phyloP scores from a whole-genome alignment of 495 filamentous ascomycete genomes.

The Penicillium canariense region DNA sequence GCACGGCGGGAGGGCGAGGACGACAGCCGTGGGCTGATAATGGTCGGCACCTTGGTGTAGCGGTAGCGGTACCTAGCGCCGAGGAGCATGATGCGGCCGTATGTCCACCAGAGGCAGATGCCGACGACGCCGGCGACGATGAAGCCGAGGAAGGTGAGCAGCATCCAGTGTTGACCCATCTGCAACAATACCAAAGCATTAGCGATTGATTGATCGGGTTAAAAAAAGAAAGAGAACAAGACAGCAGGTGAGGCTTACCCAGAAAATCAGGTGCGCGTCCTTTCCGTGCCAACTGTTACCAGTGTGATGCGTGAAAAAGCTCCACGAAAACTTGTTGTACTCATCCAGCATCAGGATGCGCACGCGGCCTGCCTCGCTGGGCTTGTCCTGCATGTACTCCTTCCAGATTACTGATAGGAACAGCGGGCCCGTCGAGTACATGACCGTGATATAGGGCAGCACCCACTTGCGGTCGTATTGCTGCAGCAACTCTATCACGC shows the following conservation, averaged over 20 bases:
- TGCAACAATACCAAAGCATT: constrained; percentile 7
- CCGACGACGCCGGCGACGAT: constrained; percentile 56
- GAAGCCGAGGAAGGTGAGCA: constrained; percentile 66
- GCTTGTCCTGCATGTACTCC: constrained; percentile 57
- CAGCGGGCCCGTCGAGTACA: constrained; percentile 81
- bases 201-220: not conserved
- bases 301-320: constrained; percentile 72
- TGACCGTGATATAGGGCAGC: constrained; percentile 84
- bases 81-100: constrained; percentile 48
- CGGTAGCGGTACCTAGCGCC: constrained; percentile 46
- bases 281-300: constrained; percentile 76
- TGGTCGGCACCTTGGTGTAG: constrained; percentile 36
- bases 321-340: constrained; percentile 69
- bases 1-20: constrained; percentile 36
- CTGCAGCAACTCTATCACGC: constrained; percentile 66
- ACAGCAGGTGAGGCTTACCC: constrained; percentile 41
- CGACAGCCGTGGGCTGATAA: constrained; percentile 29
- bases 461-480: constrained; percentile 73
- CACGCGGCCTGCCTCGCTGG: constrained; percentile 43
- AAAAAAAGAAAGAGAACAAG: not conserved
- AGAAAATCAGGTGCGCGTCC: constrained; percentile 75
- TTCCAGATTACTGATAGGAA: constrained; percentile 86
- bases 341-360: constrained; percentile 62
- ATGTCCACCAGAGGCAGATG: constrained; percentile 55
- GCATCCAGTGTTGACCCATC: constrained; percentile 73